These are phyloP conservation scores for Acacia pycnantha DNA, from an alignment of 331 rosid genomes.

Conservation along the genomic window DNA sequence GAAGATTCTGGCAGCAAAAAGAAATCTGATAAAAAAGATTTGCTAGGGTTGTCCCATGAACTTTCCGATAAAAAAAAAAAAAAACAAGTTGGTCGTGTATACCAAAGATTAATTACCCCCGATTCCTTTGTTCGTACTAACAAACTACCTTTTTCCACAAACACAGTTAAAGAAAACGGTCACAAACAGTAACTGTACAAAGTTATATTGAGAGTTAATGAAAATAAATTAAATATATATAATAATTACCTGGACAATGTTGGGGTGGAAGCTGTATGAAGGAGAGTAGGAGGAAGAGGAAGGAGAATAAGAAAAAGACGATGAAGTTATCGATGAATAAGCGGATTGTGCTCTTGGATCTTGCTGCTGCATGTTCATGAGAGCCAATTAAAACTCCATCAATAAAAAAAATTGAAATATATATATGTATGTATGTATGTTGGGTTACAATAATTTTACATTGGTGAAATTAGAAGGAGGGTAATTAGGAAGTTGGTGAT, in stretches of 20 bases:
- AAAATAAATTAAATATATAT: slow-evolving; percentile 29
- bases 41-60: slow-evolving; percentile 38
- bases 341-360: slow-evolving; percentile 69
- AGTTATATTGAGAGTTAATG: slow-evolving; percentile 11
- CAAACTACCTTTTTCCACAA: not conserved
- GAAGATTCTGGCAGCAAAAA: slow-evolving; percentile 5
- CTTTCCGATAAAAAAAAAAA: slow-evolving; percentile 13
- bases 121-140: slow-evolving; percentile 33
- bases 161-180: not conserved
- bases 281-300: slow-evolving; percentile 62
- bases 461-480: slow-evolving; percentile 61
- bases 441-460: slow-evolving; percentile 36
- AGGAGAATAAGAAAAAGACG: slow-evolving; percentile 69
- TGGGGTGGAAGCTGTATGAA: slow-evolving; percentile 69
- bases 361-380: slow-evolving; percentile 53
- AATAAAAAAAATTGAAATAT: not conserved
- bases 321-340: slow-evolving; percentile 61
- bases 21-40: slow-evolving; percentile 24
- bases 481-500: slow-evolving; percentile 38
- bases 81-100: not conserved
- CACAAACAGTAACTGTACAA: slow-evolving; percentile 10
- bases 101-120: not conserved
- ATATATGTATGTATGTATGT: not conserved
- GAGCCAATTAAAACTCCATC: not conserved
- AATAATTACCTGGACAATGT: slow-evolving; percentile 51